phyloP scores from a whole-genome alignment of 306 rosid genomes.

The Vigna unguiculata region DNA sequence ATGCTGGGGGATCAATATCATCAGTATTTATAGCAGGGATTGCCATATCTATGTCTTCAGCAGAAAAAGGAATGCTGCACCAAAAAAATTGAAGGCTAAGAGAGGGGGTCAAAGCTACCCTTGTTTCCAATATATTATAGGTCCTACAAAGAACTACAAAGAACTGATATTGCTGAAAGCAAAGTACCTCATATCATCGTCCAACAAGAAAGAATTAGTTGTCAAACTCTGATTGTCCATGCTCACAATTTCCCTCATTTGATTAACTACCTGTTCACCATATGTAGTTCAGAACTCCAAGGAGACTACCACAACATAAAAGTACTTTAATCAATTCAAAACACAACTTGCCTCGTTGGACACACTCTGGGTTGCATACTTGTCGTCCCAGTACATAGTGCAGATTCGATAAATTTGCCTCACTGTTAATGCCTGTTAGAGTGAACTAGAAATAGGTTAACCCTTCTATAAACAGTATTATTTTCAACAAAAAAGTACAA shows the following conservation, averaged over 20 bases:
- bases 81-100: constrained; percentile 29
- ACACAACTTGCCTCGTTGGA: constrained; percentile 85
- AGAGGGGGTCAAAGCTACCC: constrained; percentile 24
- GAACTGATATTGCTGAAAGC: background rate
- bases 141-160: background rate
- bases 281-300: constrained; percentile 30
- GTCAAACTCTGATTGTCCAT: constrained; percentile 78
- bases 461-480: background rate
- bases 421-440: constrained; percentile 76
- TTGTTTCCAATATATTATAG: constrained; percentile 1
- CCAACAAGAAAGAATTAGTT: constrained; percentile 84
- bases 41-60: constrained; percentile 87
- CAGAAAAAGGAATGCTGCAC: constrained; percentile 93
- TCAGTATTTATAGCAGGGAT: constrained; percentile 78
- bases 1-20: constrained; percentile 67
- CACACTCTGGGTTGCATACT: constrained; percentile 88
- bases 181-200: constrained; percentile 81
- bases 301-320: background rate
- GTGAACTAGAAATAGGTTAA: constrained; percentile 32
- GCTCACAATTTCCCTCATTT: constrained; percentile 83
- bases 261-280: constrained; percentile 75
- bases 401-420: constrained; percentile 91
- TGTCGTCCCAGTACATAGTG: constrained; percentile 98
- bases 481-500: background rate
- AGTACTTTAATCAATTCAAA: constrained; percentile 27